Percentiles rank a stretch among this genome's conserved stretches.
Evolutionary conservation across 768 basidiomycete genomes (phyloP).

Genomic region (Dentipellis fragilis): DNA sequence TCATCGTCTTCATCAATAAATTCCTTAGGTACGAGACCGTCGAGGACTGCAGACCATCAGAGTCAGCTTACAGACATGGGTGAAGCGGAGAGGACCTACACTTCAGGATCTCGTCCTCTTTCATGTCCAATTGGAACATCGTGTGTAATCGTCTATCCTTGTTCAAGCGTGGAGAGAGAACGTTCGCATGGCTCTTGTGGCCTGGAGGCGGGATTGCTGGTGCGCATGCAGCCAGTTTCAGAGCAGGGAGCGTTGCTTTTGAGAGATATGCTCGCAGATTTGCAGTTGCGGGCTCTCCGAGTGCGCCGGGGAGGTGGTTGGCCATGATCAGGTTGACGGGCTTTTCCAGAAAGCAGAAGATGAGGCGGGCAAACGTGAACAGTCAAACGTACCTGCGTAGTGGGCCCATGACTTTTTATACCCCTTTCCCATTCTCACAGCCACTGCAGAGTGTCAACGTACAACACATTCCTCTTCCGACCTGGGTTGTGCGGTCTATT

Average conservation of each 20-base stretch:
- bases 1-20: not conserved
- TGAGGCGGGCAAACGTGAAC: too few relatives aligned
- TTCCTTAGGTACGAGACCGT: not conserved
- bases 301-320: conserved; percentile 1
- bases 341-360: too few relatives aligned
- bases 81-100: not conserved
- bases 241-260: conserved; percentile 7
- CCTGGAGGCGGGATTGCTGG: conserved; percentile 10
- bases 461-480: too few relatives aligned
- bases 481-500: too few relatives aligned
- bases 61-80: not conserved
- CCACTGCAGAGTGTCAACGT: too few relatives aligned
- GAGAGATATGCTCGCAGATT: conserved; percentile 11
- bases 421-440: too few relatives aligned
- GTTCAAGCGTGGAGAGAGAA: not conserved
- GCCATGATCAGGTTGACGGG: not conserved
- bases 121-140: not conserved
- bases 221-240: conserved; percentile 6
- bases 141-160: not conserved
- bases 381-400: too few relatives aligned
- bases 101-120: not conserved
- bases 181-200: conserved; percentile 5
- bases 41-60: not conserved
- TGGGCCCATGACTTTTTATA: too few relatives aligned
- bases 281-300: conserved; percentile 10